Percentiles rank a stretch among this genome's conserved stretches.
Evolutionary conservation across 257 asterid genomes (phyloP).

Genomic region (Penstemon barbatus): DNA sequence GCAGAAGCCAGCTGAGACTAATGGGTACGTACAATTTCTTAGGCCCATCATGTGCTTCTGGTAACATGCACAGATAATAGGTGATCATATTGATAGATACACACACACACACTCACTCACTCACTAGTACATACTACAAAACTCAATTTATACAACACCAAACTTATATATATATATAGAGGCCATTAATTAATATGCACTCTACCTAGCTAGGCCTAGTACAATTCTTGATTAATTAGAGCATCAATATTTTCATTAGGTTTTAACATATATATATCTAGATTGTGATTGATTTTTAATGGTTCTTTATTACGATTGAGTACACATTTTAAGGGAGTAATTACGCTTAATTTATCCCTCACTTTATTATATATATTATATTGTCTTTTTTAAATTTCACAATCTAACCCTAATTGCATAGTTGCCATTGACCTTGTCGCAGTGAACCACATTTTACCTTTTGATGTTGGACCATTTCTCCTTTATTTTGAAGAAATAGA

Average conservation of each 20-base stretch:
- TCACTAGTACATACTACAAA: slow-evolving; percentile 12
- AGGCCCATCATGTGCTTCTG: slow-evolving; percentile 60
- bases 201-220: no score
- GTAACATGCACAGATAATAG: slow-evolving; percentile 48
- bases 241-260: neutral
- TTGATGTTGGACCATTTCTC: no score
- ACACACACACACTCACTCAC: no score
- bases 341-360: no score
- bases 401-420: no score
- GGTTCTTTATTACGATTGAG: neutral
- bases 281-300: neutral
- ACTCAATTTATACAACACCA: slow-evolving; percentile 6
- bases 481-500: no score
- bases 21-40: slow-evolving; percentile 38
- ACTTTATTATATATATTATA: no score
- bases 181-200: neutral
- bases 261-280: neutral
- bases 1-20: slow-evolving; percentile 47
- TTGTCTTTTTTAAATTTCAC: no score
- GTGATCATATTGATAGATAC: slow-evolving; percentile 37
- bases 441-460: no score
- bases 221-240: neutral
- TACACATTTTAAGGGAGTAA: no score
- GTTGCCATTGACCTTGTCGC: no score
- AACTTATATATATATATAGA: neutral